These are phyloP conservation scores for Phytophthora brassicae DNA, from an alignment of 352 stramenopile genomes.

Conservation along the genomic window DNA sequence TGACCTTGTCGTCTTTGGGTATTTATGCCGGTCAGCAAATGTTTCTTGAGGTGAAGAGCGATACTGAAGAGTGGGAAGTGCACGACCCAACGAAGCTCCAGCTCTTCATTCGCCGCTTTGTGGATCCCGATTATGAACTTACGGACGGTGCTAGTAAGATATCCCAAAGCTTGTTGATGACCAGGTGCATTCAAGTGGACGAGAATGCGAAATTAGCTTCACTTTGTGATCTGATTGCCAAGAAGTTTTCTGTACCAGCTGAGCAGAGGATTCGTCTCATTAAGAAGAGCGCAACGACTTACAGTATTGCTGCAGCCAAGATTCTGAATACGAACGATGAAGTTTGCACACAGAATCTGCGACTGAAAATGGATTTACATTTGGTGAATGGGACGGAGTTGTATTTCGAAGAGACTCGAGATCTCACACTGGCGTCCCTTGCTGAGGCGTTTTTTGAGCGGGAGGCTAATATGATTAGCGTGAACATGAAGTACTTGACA, in stretches of 20 bases:
- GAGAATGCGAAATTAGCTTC: conserved; percentile 57
- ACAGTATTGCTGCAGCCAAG: conserved; percentile 64
- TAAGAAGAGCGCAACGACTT: conserved; percentile 68
- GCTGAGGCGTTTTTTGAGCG: conserved; percentile 72
- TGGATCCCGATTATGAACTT: conserved; percentile 20
- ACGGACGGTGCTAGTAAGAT: conserved; percentile 9
- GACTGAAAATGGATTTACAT: conserved; percentile 64
- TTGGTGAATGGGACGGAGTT: conserved; percentile 71
- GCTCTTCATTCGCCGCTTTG: conserved; percentile 72
- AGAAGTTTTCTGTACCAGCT: conserved; percentile 53
- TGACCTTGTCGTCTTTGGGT: conserved; percentile 52
- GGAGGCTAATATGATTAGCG: conserved; percentile 75
- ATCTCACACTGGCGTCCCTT: conserved; percentile 45
- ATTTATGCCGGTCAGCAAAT: conserved; percentile 77
- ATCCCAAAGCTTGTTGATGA: conserved; percentile 28
- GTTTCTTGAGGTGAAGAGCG: conserved; percentile 68
- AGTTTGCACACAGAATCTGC: conserved; percentile 39
- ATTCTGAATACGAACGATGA: conserved; percentile 62
- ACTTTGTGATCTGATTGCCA: conserved; percentile 46
- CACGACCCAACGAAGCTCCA: conserved; percentile 69
- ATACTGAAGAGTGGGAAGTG: conserved; percentile 61
- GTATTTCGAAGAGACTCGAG: conserved; percentile 69
- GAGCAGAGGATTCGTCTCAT: conserved; percentile 57
- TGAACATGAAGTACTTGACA: conserved; percentile 72
- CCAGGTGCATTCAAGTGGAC: conserved; percentile 63